phyloP scores from a whole-genome alignment of 2,329 filamentous ascomycete species.

The Myriosclerotinia scirpicola region DNA sequence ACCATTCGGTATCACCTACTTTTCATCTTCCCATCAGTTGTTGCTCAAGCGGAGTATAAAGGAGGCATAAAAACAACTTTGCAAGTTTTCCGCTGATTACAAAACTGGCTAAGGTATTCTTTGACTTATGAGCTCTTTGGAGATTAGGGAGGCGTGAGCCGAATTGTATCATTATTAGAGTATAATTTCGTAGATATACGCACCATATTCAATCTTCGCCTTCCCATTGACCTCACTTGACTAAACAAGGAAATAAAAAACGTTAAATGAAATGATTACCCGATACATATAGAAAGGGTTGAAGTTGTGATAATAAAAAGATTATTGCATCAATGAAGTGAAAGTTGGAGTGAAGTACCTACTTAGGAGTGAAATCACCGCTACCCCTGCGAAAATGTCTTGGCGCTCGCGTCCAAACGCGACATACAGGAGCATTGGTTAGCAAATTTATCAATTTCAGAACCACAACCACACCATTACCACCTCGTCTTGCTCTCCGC shows the following conservation, averaged over 20 bases:
- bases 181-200: not conserved
- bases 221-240: too few relatives aligned
- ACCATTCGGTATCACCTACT: not conserved
- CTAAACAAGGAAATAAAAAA: not conserved
- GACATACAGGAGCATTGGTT: not conserved
- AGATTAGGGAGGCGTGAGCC: not conserved
- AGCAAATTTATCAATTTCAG: conserved; percentile 10
- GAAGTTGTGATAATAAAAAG: not conserved
- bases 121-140: too few relatives aligned
- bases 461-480: conserved; percentile 6
- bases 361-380: conserved; percentile 13
- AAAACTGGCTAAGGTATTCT: too few relatives aligned
- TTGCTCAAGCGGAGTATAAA: not conserved
- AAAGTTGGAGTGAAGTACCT: conserved; percentile 2
- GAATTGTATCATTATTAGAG: not conserved
- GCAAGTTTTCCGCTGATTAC: too few relatives aligned
- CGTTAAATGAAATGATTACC: not conserved
- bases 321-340: not conserved
- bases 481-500: not conserved
- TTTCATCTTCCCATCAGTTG: not conserved
- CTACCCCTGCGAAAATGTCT: conserved; percentile 23
- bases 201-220: too few relatives aligned
- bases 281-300: too few relatives aligned
- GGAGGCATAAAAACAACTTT: too few relatives aligned
- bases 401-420: conserved; percentile 23